A percentile compares a stretch with the other conserved stretches of the same genome.
Evolutionary conservation across 495 filamentous ascomycete species (phyloP).

Genomic region (Hypoxylon perforatum): DNA sequence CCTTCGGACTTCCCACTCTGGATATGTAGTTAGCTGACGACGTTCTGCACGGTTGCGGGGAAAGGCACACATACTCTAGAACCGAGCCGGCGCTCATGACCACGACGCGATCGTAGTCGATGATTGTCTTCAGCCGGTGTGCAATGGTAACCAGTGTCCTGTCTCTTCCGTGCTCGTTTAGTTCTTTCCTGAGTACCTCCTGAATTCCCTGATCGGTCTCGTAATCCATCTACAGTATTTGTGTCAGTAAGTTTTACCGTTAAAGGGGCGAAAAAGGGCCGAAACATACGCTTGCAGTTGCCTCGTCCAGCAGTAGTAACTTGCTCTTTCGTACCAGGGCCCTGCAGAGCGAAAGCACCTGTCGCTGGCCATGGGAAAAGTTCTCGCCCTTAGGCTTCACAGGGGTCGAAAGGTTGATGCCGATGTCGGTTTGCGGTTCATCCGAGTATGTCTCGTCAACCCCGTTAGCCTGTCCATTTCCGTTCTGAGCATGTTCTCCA

Average conservation of each 20-base stretch:
- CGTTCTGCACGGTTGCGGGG: background rate
- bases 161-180: constrained; percentile 50
- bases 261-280: background rate
- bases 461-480: constrained; percentile 35
- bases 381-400: constrained; percentile 64
- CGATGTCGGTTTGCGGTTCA: constrained; percentile 24
- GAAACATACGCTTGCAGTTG: constrained; percentile 59
- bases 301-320: constrained; percentile 68
- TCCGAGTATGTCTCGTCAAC: constrained; percentile 40
- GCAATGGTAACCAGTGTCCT: constrained; percentile 64
- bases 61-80: constrained; percentile 44
- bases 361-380: constrained; percentile 68
- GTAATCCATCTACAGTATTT: constrained; percentile 56
- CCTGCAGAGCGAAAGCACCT: constrained; percentile 67
- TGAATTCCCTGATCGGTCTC: constrained; percentile 66
- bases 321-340: constrained; percentile 65
- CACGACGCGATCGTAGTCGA: constrained; percentile 62
- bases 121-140: constrained; percentile 62
- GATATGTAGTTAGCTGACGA: constrained; percentile 28
- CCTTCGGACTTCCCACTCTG: constrained; percentile 57
- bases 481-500: constrained; percentile 37
- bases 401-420: constrained; percentile 52
- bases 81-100: constrained; percentile 59
- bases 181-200: constrained; percentile 54
- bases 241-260: background rate